A percentile compares a stretch with the other conserved stretches of the same genome.
Evolutionary conservation across 257 asterid genomes (phyloP).

Genomic region (Scutellaria barbata): DNA sequence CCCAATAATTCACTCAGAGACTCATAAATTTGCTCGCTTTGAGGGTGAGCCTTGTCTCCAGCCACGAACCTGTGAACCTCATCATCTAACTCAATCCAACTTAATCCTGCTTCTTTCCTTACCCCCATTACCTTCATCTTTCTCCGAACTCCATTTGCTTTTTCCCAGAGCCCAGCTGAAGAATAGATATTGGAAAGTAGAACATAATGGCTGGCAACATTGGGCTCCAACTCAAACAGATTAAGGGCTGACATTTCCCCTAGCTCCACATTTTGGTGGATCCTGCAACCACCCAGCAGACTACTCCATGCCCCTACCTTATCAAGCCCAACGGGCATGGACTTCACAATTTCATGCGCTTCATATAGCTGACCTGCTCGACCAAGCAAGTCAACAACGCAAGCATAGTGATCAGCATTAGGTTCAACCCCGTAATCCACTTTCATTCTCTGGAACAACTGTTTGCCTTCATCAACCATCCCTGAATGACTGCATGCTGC

Average conservation of each 20-base stretch:
- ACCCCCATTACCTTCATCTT: conserved; percentile 72
- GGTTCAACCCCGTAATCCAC: conserved; percentile 58
- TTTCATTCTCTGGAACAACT: conserved; percentile 68
- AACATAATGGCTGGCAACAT: conserved; percentile 83
- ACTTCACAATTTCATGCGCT: conserved; percentile 58
- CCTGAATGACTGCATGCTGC: conserved; percentile 91
- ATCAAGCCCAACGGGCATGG: conserved; percentile 57
- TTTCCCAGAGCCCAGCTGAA: conserved; percentile 75
- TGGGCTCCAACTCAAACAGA: conserved; percentile 69
- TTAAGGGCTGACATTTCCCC: conserved; percentile 74
- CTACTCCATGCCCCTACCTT: conserved; percentile 85
- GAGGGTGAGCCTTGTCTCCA: conserved; percentile 70
- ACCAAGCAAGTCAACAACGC: conserved; percentile 82
- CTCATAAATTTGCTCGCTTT: conserved; percentile 59
- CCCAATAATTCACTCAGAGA: conserved; percentile 51
- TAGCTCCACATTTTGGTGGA: conserved; percentile 69
- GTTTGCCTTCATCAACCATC: conserved; percentile 70
- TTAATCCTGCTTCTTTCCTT: conserved; percentile 84
- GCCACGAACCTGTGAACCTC: conserved; percentile 81
- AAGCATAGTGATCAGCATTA: conserved; percentile 78
- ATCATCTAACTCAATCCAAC: conserved; percentile 74
- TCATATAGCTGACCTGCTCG: conserved; percentile 79
- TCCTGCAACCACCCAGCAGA: conserved; percentile 76
- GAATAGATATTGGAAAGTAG: conserved; percentile 80
- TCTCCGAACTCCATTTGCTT: conserved; percentile 61